Conservation (phyloP, 225 moss, liverwort and hornwort species). For the Pseudoscleropodium purum region DNA sequence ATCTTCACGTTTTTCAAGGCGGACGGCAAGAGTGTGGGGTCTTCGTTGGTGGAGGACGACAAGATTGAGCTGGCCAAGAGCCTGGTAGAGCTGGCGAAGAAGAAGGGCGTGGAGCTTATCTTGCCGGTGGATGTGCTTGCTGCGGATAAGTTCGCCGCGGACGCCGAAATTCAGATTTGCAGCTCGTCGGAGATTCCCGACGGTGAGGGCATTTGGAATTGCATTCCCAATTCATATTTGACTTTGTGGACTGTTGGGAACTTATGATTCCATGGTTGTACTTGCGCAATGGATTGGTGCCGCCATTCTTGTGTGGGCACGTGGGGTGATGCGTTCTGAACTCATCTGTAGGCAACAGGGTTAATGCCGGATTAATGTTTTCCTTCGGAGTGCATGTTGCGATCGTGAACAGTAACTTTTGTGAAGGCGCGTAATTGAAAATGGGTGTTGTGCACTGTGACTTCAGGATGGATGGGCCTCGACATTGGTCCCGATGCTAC, state of each 20-base stretch:
- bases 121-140: constrained; percentile 71
- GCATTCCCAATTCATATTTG: background rate
- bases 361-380: no score
- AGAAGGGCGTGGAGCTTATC: constrained; percentile 89
- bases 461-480: constrained; percentile 77
- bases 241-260: background rate
- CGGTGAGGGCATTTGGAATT: constrained; percentile 24
- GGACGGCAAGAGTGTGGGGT: constrained; percentile 59
- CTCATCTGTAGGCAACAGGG: no score
- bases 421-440: background rate
- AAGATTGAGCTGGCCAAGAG: constrained; percentile 73
- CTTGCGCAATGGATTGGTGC: background rate
- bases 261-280: background rate
- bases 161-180: constrained; percentile 41
- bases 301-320: background rate
- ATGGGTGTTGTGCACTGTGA: background rate
- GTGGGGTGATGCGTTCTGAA: background rate
- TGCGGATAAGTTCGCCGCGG: constrained; percentile 69
- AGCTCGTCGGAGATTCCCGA: constrained; percentile 58
- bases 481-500: constrained; percentile 86
- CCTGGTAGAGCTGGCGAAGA: constrained; percentile 56
- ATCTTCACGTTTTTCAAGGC: constrained; percentile 96
- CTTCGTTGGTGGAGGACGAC: constrained; percentile 84
- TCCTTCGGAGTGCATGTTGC: background rate
- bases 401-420: background rate